Percentiles rank a stretch among this genome's conserved stretches.
phyloP scores from a whole-genome alignment of 169 alveolate genomes.

The Ichthyophthirius multifiliis region DNA sequence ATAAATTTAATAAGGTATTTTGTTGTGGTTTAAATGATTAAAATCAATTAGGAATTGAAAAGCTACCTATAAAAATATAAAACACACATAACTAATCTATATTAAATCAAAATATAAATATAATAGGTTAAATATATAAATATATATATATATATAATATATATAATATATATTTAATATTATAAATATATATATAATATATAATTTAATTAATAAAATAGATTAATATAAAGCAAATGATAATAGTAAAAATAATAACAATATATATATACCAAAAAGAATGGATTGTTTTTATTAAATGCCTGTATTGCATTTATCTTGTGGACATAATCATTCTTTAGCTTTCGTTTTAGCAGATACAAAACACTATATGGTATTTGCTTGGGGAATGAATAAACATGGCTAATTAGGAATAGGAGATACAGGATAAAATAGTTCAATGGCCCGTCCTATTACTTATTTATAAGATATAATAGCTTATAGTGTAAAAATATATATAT shows the following conservation, averaged over 20 bases:
- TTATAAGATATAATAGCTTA: background rate
- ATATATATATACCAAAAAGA: background rate
- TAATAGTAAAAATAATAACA: background rate
- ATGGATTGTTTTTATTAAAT: constrained; percentile 9
- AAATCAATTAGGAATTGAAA: constrained; percentile 1
- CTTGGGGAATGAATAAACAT: constrained; percentile 62
- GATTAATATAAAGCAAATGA: background rate
- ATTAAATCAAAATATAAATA: background rate
- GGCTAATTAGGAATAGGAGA: constrained; percentile 61
- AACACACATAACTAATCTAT: background rate
- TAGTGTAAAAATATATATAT: background rate
- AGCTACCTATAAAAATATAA: background rate
- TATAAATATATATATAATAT: background rate
- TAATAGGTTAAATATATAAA: background rate
- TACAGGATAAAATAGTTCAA: background rate
- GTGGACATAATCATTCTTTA: constrained; percentile 55
- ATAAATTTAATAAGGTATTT: background rate
- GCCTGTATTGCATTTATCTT: constrained; percentile 34
- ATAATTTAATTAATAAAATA: background rate
- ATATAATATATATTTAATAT: background rate
- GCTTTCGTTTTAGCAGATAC: constrained; percentile 54
- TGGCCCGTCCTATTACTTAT: constrained; percentile 12
- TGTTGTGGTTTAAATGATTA: constrained; percentile 15
- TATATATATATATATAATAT: background rate
- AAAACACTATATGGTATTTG: constrained; percentile 57